Percentiles rank a stretch among this genome's conserved stretches.
Evolutionary conservation across 805 yeast species (phyloP).

Genomic region (Ogataea trehaloabstinens): DNA sequence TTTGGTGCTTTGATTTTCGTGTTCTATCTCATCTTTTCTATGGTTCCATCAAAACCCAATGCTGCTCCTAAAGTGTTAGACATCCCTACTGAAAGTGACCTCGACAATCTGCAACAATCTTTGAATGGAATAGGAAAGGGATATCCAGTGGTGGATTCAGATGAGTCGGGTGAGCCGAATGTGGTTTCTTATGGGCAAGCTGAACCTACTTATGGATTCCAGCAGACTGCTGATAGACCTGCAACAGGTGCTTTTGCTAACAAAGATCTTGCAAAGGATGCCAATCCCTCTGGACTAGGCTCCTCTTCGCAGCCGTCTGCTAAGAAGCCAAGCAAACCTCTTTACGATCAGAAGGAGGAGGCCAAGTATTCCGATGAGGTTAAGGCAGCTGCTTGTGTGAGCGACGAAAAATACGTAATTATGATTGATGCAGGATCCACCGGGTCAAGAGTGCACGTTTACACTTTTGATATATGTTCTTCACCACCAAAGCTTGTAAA

Average conservation of each 20-base stretch:
- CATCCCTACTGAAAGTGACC: not conserved
- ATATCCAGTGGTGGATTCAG: not conserved
- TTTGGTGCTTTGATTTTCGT: constrained; percentile 45
- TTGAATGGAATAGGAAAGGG: not conserved
- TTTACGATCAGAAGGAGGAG: constrained; percentile 13
- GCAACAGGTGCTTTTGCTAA: constrained; percentile 26
- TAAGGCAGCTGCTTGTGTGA: constrained; percentile 32
- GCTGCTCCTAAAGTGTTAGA: constrained; percentile 2
- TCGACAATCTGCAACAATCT: not conserved
- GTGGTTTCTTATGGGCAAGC: not conserved
- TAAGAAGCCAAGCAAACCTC: constrained; percentile 3
- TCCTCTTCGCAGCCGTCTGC: not conserved
- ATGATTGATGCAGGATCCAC: constrained; percentile 99
- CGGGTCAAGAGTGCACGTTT: constrained; percentile 94
- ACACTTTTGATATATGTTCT: constrained; percentile 82
- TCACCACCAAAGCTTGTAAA: constrained; percentile 77
- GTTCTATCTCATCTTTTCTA: constrained; percentile 47
- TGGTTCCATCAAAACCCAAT: constrained; percentile 30
- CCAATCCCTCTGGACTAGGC: constrained; percentile 1
- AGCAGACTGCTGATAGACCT: constrained; percentile 11
- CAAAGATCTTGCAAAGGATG: constrained; percentile 6
- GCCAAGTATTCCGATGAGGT: constrained; percentile 13
- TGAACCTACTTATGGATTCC: constrained; percentile 6
- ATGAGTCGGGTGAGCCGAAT: no score
- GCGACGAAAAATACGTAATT: constrained; percentile 66